Base-by-base conservation (phyloP, 345 rosid genomes). In the Arabis hirsuta region DNA sequence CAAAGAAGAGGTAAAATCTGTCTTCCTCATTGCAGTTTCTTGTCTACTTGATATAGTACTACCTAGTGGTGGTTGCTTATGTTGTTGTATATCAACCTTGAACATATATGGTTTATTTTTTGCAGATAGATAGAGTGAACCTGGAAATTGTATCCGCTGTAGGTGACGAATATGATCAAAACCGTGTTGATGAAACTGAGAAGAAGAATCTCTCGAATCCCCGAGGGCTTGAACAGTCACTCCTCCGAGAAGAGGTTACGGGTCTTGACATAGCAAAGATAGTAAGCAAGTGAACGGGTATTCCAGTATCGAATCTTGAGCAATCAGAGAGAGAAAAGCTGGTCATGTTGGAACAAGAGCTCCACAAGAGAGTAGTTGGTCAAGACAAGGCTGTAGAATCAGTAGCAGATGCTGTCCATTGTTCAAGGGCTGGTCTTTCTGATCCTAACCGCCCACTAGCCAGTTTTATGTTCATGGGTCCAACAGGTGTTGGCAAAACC, bases 401-500 rank as follows among this genome's bases (percentile, higher is more conserved):
- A 47, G 97, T 94, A 42, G 90, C 99, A 3, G 96, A 91, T 79
- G 96, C 96, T 71, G 88, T 95, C 45, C 88, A 96, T 0, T 91
- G 96, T 16, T 95, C 99, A 11, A 87, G 98, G 78, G 97, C 99
- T 36, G 99, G 99, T 71, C 81, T 95, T 20, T 95, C 99, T 22
- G 96, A 95, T 73, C 98, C 99, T 43, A 90, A 91, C 78, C 83
- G 96, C 14, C 97, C 97, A 1, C 86, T 91, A 60, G 98, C 96
- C 52, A 94, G 98, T 70, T 94, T 94, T 74, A 94, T 94, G 98
- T 94, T 94, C 82, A 91, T 94, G 98, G 98, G 98, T 46, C 98
- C 97, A 31, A 94, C 97, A 19, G 97, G 96, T 31, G 98, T 94
- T 62, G 97, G 97, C 60, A 94, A 91, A 82, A 89, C 96, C 4